phyloP scores from a whole-genome alignment of 2,329 filamentous ascomycete species.

The Fusarium setosum region DNA sequence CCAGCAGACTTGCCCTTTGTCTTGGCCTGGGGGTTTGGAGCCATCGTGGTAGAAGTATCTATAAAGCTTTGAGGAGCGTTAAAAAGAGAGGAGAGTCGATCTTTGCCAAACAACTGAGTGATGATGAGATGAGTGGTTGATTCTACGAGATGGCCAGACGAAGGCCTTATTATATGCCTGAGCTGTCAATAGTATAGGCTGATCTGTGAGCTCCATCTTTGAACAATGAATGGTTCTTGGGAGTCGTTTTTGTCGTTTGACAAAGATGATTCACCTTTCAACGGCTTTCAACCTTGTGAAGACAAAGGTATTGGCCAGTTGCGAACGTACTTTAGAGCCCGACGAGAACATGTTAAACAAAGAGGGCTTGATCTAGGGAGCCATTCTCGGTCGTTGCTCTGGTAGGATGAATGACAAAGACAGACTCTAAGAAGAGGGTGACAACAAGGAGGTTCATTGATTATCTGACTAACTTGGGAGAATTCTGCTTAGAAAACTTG shows the following conservation, averaged over 20 bases:
- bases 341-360: no score
- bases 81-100: neutral
- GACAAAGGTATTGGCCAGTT: neutral
- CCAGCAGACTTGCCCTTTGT: neutral
- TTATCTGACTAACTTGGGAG: no score
- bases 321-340: neutral
- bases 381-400: no score
- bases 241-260: neutral
- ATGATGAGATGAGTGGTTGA: neutral
- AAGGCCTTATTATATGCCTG: neutral
- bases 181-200: no score
- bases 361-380: no score
- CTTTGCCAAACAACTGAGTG: neutral
- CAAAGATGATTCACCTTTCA: neutral
- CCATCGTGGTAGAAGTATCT: constrained; percentile 10
- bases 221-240: neutral
- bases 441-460: no score
- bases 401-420: no score
- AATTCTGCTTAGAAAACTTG: no score
- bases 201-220: no score
- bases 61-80: constrained; percentile 5
- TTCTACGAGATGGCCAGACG: neutral
- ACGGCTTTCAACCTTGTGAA: neutral
- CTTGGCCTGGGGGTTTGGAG: neutral
- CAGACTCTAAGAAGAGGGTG: no score